Conservation (phyloP, 495 filamentous ascomycete species). For the Durotheca rogersii region DNA sequence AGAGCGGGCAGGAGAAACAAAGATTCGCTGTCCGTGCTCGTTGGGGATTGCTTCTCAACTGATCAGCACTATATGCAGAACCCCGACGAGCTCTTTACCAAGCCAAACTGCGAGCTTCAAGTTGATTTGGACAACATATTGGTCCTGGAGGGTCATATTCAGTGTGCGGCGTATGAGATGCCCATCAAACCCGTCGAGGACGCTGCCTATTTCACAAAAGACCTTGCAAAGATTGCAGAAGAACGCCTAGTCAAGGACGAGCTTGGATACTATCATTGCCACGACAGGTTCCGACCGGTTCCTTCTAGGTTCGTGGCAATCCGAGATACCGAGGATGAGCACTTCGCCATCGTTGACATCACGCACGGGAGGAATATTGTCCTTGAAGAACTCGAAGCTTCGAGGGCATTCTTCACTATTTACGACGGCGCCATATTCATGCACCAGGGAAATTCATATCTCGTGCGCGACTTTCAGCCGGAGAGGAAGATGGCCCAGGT, state of each 20-base stretch:
- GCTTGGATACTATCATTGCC: slow-evolving; percentile 83
- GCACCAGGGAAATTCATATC: slow-evolving; percentile 88
- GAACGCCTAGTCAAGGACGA: slow-evolving; percentile 74
- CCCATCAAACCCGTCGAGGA: slow-evolving; percentile 80
- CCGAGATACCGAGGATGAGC: slow-evolving; percentile 86
- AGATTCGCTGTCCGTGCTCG: slow-evolving; percentile 85
- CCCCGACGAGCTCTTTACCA: slow-evolving; percentile 93
- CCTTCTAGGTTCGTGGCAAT: slow-evolving; percentile 85
- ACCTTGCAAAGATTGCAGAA: slow-evolving; percentile 68
- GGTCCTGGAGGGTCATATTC: slow-evolving; percentile 88
- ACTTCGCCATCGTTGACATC: slow-evolving; percentile 91
- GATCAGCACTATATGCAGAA: slow-evolving; percentile 98
- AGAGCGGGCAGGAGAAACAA: slow-evolving; percentile 90
- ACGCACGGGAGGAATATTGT: slow-evolving; percentile 79
- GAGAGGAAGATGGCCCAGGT: slow-evolving; percentile 70
- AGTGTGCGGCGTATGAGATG: slow-evolving; percentile 95
- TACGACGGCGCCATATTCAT: slow-evolving; percentile 98
- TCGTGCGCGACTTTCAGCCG: slow-evolving; percentile 84
- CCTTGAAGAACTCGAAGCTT: slow-evolving; percentile 94
- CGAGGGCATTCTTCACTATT: slow-evolving; percentile 90
- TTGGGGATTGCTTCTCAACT: slow-evolving; percentile 89
- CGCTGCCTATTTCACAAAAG: slow-evolving; percentile 72
- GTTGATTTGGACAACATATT: slow-evolving; percentile 90
- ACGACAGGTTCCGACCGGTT: slow-evolving; percentile 81
- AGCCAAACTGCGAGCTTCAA: slow-evolving; percentile 83